phyloP scores from a whole-genome alignment of 371 early-diverging fungal genomes.

The Apophysomyces elegans region DNA sequence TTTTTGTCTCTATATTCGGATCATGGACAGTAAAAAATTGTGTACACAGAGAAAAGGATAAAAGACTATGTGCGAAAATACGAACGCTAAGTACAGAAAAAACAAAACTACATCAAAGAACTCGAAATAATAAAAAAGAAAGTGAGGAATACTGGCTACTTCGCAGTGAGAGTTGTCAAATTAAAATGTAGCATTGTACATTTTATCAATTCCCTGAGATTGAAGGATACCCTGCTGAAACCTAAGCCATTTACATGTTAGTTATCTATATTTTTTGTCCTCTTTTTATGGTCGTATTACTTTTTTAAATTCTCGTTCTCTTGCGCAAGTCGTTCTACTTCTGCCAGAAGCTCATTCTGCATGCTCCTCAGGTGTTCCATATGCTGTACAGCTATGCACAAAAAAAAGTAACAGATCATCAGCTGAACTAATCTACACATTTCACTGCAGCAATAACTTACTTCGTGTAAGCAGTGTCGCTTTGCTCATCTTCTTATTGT shows the following conservation, averaged over 20 bases:
- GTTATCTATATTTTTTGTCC: too few relatives aligned
- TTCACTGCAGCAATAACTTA: constrained; percentile 22
- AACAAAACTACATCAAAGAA: constrained; percentile 14
- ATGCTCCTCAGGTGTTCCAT: constrained; percentile 52
- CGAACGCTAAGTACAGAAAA: constrained; percentile 21
- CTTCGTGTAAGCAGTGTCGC: constrained; percentile 59
- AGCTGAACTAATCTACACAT: too few relatives aligned
- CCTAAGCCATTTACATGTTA: constrained; percentile 17
- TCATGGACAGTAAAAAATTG: constrained; percentile 14
- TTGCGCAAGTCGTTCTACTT: constrained; percentile 51
- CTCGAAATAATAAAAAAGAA: background rate
- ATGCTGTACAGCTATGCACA: constrained; percentile 49
- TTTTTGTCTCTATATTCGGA: constrained; percentile 2
- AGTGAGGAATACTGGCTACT: background rate
- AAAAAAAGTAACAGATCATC: constrained; percentile 2
- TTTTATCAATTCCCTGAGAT: constrained; percentile 57
- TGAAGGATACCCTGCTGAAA: constrained; percentile 54
- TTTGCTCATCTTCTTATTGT: constrained; percentile 62
- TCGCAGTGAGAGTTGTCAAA: background rate
- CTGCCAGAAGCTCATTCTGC: constrained; percentile 49
- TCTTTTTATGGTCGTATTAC: constrained; percentile 21
- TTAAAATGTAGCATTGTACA: constrained; percentile 42
- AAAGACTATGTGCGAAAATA: constrained; percentile 27
- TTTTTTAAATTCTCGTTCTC: constrained; percentile 57
- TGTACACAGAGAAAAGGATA: constrained; percentile 19